Evolutionary conservation across 2,329 filamentous ascomycete genomes (phyloP), one percentile per base, ranked within the genome.

Genomic region (Cytospora piceicola): DNA sequence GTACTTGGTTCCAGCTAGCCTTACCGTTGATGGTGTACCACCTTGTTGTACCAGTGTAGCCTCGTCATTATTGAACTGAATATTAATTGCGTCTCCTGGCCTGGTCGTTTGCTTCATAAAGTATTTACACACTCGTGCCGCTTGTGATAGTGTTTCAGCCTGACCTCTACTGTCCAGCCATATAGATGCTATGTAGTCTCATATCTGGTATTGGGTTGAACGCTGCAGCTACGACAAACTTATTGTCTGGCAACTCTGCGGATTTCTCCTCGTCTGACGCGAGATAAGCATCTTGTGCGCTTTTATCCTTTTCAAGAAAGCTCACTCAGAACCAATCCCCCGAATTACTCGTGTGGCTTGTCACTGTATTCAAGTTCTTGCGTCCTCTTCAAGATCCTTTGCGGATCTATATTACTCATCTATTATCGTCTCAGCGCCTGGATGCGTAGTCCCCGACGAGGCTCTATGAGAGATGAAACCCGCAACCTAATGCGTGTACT

Each of bases 401-500:
- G 20, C 15, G 42, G 5, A 17, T 3, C 20, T 29, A 14, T 4
- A 17, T 29, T 9, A 27, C 36, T 32, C 4, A 7, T 62, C 52
- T 56, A 49, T 3, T 15, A 56, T 55, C 29, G 60, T 49, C 52
- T 34, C 34, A 32, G 12, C 27, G n/a, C 20, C 12, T 12, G 56
- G 15, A 30, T 2, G 3, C 12, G n/a, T 9, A 15, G 32, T 12
- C n/a, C 9, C n/a, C 27, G 27, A 27, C 6, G 29, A 4, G 27
- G n/a, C 1, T 20, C 22, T 27, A 1, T 14, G 12, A 14, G 5
- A n/a, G n/a, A n/a, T n/a, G n/a, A 12, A 8, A 59, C 42, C 42
- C 63, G 46, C 30, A 11, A n/a, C 56, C n/a, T 69, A 77, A 62
- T 75, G 74, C 70, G 72, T 70, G 66, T 77, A 77, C 17, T 82